phyloP scores from a whole-genome alignment of 139 green algal species.

The Diplosphaera chodatii region DNA sequence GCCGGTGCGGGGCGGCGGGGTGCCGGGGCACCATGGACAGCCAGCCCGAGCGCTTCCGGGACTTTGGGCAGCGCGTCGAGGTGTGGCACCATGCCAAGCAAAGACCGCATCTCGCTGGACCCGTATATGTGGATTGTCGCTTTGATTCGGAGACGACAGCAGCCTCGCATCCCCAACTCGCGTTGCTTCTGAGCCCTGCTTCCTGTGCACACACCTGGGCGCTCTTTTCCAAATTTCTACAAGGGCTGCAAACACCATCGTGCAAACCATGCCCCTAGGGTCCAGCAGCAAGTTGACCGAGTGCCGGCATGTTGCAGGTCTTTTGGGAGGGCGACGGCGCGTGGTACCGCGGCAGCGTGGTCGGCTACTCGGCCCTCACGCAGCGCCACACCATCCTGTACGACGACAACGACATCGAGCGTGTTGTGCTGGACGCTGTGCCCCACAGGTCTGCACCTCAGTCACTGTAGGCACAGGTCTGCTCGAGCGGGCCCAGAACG shows the following conservation, averaged over 20 bases:
- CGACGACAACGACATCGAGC: conserved; percentile 63
- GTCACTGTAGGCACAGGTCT: too few relatives aligned
- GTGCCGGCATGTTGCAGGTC: too few relatives aligned
- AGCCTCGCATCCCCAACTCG: too few relatives aligned
- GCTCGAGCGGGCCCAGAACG: too few relatives aligned
- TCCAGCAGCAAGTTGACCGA: too few relatives aligned
- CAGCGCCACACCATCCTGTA: conserved; percentile 65
- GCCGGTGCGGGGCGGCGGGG: conserved; percentile 73
- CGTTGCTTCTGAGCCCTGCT: too few relatives aligned
- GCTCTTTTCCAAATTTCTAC: too few relatives aligned
- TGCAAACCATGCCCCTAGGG: too few relatives aligned
- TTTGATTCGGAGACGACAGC: too few relatives aligned
- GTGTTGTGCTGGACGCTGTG: conserved; percentile 31
- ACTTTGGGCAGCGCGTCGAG: conserved; percentile 38
- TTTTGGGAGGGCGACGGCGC: conserved; percentile 65
- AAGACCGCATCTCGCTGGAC: background rate
- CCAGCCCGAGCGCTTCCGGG: conserved; percentile 33
- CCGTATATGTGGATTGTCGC: too few relatives aligned
- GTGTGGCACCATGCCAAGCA: background rate
- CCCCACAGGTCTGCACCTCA: conserved; percentile 20
- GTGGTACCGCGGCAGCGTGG: conserved; percentile 65
- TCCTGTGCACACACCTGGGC: too few relatives aligned
- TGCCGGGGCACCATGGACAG: conserved; percentile 78
- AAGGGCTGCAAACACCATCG: too few relatives aligned
- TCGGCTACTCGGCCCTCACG: conserved; percentile 42